Percentiles rank a stretch among this genome's conserved stretches.
Conservation (phyloP, 2,329 filamentous ascomycete species). For the Fusarium beomiforme region DNA sequence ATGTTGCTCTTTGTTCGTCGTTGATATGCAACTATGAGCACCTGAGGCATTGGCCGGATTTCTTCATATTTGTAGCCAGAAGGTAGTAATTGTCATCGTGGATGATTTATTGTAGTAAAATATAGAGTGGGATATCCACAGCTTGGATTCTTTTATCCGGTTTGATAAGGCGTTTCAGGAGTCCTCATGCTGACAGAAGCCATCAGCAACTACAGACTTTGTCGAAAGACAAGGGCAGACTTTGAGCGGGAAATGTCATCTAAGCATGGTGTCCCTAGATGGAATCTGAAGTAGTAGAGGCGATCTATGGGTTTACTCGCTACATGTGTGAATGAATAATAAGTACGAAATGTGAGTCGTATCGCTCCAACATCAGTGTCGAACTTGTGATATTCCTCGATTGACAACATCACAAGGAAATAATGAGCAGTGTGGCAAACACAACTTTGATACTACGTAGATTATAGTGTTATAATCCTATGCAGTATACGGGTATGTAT, state of each 20-base stretch:
- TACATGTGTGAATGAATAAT: background rate
- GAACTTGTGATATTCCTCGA: background rate
- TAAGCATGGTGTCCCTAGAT: background rate
- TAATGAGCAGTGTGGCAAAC: background rate
- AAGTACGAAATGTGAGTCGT: background rate
- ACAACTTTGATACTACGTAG: too few relatives aligned
- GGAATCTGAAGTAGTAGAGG: background rate
- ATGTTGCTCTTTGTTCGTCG: background rate
- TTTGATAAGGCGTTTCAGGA: background rate
- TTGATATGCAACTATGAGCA: background rate
- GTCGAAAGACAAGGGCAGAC: background rate
- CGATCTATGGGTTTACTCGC: background rate
- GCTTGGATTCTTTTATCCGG: background rate
- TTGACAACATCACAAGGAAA: background rate
- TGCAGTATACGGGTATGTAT: background rate
- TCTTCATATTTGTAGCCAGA: background rate
- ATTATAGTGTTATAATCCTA: background rate
- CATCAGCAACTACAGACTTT: background rate
- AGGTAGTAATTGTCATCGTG: background rate
- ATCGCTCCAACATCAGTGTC: background rate
- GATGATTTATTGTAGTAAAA: background rate
- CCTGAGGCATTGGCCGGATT: background rate
- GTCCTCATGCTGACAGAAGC: background rate
- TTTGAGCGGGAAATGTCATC: background rate
- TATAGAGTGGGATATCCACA: background rate